These are phyloP conservation scores for Primulina tabacum DNA, from an alignment of 257 asterid genomes.

Conservation along the genomic window DNA sequence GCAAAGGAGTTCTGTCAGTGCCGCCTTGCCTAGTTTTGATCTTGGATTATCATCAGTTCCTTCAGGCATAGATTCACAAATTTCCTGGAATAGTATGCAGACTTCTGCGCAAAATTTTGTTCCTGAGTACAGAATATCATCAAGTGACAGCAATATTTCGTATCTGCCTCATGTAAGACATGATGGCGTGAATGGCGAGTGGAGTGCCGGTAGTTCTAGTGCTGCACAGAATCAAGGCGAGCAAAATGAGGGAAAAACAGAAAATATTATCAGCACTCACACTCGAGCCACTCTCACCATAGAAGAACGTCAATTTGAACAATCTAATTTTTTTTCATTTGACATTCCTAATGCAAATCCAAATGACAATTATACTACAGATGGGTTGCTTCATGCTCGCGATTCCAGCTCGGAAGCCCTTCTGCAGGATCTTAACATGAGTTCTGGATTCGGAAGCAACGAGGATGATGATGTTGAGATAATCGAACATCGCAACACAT, in stretches of 20 bases:
- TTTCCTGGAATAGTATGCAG: slow-evolving; percentile 58
- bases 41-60: slow-evolving; percentile 62
- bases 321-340: slow-evolving; percentile 39
- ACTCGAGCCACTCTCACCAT: slow-evolving; percentile 33
- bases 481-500: slow-evolving; percentile 43
- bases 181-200: background rate
- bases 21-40: slow-evolving; percentile 67
- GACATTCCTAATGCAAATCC: slow-evolving; percentile 36
- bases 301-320: slow-evolving; percentile 33
- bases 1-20: slow-evolving; percentile 59
- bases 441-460: slow-evolving; percentile 29
- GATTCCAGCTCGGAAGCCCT: slow-evolving; percentile 34
- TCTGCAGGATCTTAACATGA: slow-evolving; percentile 49
- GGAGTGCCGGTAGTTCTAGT: slow-evolving; percentile 7
- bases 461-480: slow-evolving; percentile 57
- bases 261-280: slow-evolving; percentile 38
- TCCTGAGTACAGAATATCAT: slow-evolving; percentile 33
- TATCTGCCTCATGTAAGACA: slow-evolving; percentile 16
- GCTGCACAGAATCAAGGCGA: slow-evolving; percentile 31
- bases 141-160: slow-evolving; percentile 15
- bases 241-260: slow-evolving; percentile 43
- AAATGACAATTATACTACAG: slow-evolving; percentile 33
- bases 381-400: slow-evolving; percentile 29
- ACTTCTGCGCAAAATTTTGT: slow-evolving; percentile 26
- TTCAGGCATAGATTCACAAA: slow-evolving; percentile 57